Conservation (phyloP, 306 rosid genomes). For the Fragaria iinumae region DNA sequence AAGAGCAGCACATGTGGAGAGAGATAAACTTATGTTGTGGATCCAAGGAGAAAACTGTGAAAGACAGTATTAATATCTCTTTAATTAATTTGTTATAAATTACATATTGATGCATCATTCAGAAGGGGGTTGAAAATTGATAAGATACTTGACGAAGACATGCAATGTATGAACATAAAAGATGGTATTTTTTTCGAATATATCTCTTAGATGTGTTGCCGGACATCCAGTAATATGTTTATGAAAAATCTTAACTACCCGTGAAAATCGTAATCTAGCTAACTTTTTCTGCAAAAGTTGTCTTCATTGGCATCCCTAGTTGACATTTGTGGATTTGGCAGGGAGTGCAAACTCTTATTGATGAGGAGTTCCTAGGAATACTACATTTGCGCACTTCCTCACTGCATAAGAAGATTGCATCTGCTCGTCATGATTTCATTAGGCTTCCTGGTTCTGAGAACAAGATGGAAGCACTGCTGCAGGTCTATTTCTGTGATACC, state of each 20-base stretch:
- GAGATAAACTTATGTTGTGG: background rate
- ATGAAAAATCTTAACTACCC: background rate
- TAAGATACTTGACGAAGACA: background rate
- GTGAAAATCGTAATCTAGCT: background rate
- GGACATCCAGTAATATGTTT: background rate
- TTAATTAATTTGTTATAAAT: background rate
- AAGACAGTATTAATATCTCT: background rate
- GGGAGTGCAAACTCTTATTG: slow-evolving; percentile 88
- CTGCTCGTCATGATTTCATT: slow-evolving; percentile 95
- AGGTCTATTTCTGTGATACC: slow-evolving; percentile 45
- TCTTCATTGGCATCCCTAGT: background rate
- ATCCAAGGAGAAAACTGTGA: background rate
- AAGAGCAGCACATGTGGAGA: too few species aligned
- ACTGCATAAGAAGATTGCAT: slow-evolving; percentile 79
- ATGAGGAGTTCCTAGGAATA: slow-evolving; percentile 95
- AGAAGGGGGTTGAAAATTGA: background rate
- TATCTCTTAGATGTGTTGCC: slow-evolving; percentile 5
- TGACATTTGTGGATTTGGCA: slow-evolving; percentile 41
- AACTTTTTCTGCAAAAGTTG: slow-evolving; percentile 16
- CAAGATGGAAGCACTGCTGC: slow-evolving; percentile 89
- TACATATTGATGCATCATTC: background rate
- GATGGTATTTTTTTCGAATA: background rate
- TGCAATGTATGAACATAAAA: background rate
- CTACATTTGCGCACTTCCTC: slow-evolving; percentile 85
- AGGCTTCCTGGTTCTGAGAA: slow-evolving; percentile 87